These are phyloP conservation scores for Colletotrichum sp. DNA, from an alignment of 2,329 filamentous ascomycete genomes.

Conservation along the genomic window DNA sequence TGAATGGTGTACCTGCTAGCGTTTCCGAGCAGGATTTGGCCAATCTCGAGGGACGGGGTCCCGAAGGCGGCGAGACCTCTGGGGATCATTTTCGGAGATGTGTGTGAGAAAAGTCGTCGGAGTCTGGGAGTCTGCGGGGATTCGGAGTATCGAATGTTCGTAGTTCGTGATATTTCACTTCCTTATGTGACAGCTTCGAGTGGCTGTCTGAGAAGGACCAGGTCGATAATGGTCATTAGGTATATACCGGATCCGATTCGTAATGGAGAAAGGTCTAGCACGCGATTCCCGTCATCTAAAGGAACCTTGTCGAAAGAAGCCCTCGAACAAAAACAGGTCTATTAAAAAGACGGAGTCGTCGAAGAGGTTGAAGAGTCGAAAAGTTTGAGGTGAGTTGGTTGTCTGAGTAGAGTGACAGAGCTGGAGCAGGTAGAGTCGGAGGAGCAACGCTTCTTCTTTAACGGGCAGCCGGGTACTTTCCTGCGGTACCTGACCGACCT, in stretches of 20 bases:
- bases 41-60: conserved; percentile 19
- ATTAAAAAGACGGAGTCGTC: background rate
- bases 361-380: background rate
- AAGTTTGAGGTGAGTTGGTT: background rate
- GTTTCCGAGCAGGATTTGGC: conserved; percentile 18
- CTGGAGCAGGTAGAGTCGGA: background rate
- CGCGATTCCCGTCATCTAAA: conserved; percentile 8
- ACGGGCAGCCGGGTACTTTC: conserved; percentile 9
- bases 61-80: conserved; percentile 17
- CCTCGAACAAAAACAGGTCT: background rate
- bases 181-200: conserved; percentile 14
- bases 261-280: conserved; percentile 2
- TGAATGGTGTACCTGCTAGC: conserved; percentile 21
- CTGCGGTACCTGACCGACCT: background rate
- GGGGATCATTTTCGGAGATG: conserved; percentile 1
- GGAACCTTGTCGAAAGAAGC: background rate
- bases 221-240: conserved; percentile 18
- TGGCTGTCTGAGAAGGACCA: conserved; percentile 17
- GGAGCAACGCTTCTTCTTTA: conserved; percentile 22
- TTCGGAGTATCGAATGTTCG: background rate
- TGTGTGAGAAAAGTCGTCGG: background rate
- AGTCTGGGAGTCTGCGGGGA: background rate
- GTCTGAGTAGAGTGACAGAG: background rate
- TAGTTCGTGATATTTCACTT: background rate
- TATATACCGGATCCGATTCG: background rate